Percentiles rank a stretch among this genome's conserved stretches.
Conservation (phyloP, 805 yeast species). For the Nakazawaea sp. region DNA sequence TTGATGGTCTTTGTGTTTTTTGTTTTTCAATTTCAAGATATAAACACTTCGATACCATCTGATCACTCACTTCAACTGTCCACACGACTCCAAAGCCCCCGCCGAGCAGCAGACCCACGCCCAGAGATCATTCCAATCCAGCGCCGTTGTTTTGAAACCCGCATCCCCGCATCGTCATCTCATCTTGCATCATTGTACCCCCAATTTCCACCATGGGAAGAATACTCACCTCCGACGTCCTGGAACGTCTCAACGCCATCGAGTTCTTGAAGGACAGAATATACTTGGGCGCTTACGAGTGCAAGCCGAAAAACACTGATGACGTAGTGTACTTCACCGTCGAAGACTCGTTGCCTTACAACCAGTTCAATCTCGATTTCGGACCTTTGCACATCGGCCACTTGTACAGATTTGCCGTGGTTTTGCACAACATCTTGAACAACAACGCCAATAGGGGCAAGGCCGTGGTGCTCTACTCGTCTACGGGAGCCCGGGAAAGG, state of each 20-base stretch:
- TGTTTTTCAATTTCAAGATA: slow-evolving; percentile 1
- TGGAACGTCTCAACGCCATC: slow-evolving; percentile 21
- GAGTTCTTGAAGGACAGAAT: slow-evolving; percentile 52
- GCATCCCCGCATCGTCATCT: too few species aligned
- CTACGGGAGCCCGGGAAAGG: slow-evolving; percentile 72
- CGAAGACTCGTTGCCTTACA: slow-evolving; percentile 87
- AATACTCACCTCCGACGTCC: slow-evolving; percentile 2
- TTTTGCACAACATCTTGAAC: slow-evolving; percentile 84
- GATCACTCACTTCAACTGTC: too few species aligned
- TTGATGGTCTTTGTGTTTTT: too few species aligned
- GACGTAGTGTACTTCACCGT: slow-evolving; percentile 82
- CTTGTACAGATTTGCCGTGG: slow-evolving; percentile 90
- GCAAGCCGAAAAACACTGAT: slow-evolving; percentile 67
- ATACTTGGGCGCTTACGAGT: slow-evolving; percentile 85
- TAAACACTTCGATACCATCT: slow-evolving; percentile 4
- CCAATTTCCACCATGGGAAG: not conserved
- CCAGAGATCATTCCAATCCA: too few species aligned
- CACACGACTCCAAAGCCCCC: too few species aligned
- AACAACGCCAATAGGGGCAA: slow-evolving; percentile 78
- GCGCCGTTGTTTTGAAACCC: too few species aligned
- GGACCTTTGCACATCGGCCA: slow-evolving; percentile 95
- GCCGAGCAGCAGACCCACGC: too few species aligned
- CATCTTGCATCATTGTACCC: not conserved
- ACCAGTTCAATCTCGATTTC: slow-evolving; percentile 92
- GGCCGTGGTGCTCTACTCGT: slow-evolving; percentile 86